These are phyloP conservation scores for Acmispon strigosus DNA, from an alignment of 306 rosid genomes.

Conservation along the genomic window DNA sequence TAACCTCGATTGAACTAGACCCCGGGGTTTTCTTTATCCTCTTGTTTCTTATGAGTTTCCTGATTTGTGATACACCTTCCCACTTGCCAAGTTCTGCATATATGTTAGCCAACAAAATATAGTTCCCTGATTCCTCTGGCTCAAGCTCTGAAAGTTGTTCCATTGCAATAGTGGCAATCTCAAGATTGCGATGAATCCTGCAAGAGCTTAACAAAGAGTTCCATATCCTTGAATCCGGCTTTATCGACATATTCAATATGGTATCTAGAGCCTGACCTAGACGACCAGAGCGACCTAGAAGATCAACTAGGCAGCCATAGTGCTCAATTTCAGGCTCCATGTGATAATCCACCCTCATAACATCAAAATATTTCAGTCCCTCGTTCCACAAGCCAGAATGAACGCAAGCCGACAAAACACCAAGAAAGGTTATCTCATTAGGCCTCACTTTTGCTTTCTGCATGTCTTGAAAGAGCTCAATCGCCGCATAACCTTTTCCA, in stretches of 20 bases:
- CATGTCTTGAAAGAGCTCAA: slow-evolving; percentile 58
- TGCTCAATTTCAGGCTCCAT: slow-evolving; percentile 59
- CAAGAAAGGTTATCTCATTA: slow-evolving; percentile 65
- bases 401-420: slow-evolving; percentile 66
- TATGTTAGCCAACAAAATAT: slow-evolving; percentile 67
- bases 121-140: slow-evolving; percentile 81
- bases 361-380: slow-evolving; percentile 58
- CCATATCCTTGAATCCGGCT: slow-evolving; percentile 76
- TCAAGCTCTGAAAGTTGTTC: slow-evolving; percentile 56
- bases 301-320: slow-evolving; percentile 83
- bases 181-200: slow-evolving; percentile 56
- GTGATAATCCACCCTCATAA: slow-evolving; percentile 34
- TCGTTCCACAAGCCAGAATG: slow-evolving; percentile 66
- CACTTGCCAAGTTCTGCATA: slow-evolving; percentile 73
- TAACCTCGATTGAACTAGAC: slow-evolving; percentile 61
- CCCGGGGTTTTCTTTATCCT: slow-evolving; percentile 70
- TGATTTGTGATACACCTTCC: slow-evolving; percentile 57
- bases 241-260: slow-evolving; percentile 58
- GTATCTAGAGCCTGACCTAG: slow-evolving; percentile 55
- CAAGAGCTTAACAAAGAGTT: slow-evolving; percentile 73
- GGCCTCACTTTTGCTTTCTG: slow-evolving; percentile 37
- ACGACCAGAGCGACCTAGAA: slow-evolving; percentile 64
- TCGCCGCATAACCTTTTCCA: slow-evolving; percentile 57
- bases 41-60: slow-evolving; percentile 53
- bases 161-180: slow-evolving; percentile 56